Conservation (phyloP, 2,329 filamentous ascomycete genomes). For the Coniochaeta ligniaria region DNA sequence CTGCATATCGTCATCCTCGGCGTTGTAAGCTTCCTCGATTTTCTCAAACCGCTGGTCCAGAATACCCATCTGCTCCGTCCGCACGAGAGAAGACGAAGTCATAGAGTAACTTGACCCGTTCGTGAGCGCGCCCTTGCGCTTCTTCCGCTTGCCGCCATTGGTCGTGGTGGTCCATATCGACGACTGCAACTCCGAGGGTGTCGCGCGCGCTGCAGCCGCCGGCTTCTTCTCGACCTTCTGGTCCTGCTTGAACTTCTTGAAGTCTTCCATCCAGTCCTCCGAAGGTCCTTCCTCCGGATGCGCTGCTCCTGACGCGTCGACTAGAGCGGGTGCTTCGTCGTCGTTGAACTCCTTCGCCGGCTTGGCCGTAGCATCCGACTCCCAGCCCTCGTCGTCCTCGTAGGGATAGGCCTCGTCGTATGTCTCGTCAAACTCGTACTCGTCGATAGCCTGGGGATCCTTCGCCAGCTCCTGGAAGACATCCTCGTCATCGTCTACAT, state of each 20-base stretch:
- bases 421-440: slow-evolving; percentile 68
- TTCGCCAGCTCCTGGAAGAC: slow-evolving; percentile 57
- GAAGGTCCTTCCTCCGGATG: slow-evolving; percentile 53
- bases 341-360: slow-evolving; percentile 51
- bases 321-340: slow-evolving; percentile 39
- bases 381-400: slow-evolving; percentile 78
- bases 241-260: slow-evolving; percentile 89
- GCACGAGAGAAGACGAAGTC: slow-evolving; percentile 89
- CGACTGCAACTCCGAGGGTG: slow-evolving; percentile 58
- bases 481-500: slow-evolving; percentile 81
- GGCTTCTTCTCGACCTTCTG: slow-evolving; percentile 41
- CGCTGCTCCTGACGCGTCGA: slow-evolving; percentile 32
- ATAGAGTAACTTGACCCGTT: slow-evolving; percentile 90
- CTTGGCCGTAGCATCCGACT: slow-evolving; percentile 87
- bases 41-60: slow-evolving; percentile 89
- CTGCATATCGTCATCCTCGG: slow-evolving; percentile 39
- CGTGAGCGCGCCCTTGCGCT: slow-evolving; percentile 89
- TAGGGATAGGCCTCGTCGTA: slow-evolving; percentile 46
- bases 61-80: slow-evolving; percentile 79
- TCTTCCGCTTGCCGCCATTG: slow-evolving; percentile 78
- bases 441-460: slow-evolving; percentile 43
- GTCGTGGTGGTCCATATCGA: slow-evolving; percentile 70
- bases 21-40: slow-evolving; percentile 70
- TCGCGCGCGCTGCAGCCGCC: slow-evolving; percentile 23
- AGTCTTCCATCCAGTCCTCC: slow-evolving; percentile 85